A percentile compares a stretch with the other conserved stretches of the same genome.
These are phyloP conservation scores for Suhomyces xylopsoci DNA, from an alignment of 805 yeast species.

Conservation along the genomic window DNA sequence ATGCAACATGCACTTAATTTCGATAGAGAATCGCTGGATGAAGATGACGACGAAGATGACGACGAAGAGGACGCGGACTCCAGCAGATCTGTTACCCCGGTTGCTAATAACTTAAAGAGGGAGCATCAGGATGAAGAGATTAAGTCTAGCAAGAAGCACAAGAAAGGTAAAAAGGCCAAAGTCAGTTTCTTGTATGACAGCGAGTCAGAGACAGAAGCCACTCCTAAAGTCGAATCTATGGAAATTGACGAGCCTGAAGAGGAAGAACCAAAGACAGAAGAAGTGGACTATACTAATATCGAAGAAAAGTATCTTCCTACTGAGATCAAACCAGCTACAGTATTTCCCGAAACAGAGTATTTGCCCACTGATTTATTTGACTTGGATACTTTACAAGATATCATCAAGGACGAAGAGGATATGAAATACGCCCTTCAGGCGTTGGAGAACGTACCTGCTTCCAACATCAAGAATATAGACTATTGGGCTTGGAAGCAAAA, in stretches of 20 bases:
- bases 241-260: conserved; percentile 22
- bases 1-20: conserved; percentile 55
- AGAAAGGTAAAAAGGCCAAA: conserved; percentile 24
- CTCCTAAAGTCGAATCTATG: conserved; percentile 19
- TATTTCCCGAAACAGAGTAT: conserved; percentile 45
- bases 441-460: conserved; percentile 18
- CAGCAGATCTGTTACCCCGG: conserved; percentile 37
- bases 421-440: conserved; percentile 48
- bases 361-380: conserved; percentile 28
- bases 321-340: conserved; percentile 51
- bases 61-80: conserved; percentile 35
- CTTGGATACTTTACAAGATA: conserved; percentile 47
- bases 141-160: conserved; percentile 10
- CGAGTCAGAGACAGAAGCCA: conserved; percentile 31
- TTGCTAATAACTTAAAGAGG: conserved; percentile 23
- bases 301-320: conserved; percentile 50
- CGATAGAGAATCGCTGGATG: conserved; percentile 34
- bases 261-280: conserved; percentile 13
- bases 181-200: conserved; percentile 29
- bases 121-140: conserved; percentile 20
- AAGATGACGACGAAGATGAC: conserved; percentile 32
- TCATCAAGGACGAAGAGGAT: conserved; percentile 77
- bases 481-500: conserved; percentile 70
- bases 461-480: conserved; percentile 35
- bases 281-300: conserved; percentile 24